phyloP scores from a whole-genome alignment of 352 stramenopile genomes.

The Phytophthora agathidicida region DNA sequence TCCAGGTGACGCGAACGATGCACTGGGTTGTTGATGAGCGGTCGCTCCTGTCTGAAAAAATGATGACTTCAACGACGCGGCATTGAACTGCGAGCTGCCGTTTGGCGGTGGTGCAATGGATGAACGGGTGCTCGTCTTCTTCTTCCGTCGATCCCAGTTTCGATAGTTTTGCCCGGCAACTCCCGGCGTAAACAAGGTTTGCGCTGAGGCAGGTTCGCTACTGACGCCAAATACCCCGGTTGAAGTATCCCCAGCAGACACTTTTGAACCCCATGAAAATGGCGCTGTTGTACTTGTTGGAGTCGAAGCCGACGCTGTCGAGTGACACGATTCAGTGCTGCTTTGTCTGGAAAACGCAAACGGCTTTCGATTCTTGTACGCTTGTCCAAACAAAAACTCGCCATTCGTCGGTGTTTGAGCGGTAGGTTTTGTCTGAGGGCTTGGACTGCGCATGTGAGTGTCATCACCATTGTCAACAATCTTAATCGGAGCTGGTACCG shows the following conservation, averaged over 20 bases:
- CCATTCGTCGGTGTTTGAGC: slow-evolving; percentile 1
- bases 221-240: not conserved
- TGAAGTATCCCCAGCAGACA: not conserved
- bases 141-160: slow-evolving; percentile 22
- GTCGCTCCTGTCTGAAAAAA: slow-evolving; percentile 10
- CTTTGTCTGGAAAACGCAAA: slow-evolving; percentile 15
- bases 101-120: slow-evolving; percentile 2
- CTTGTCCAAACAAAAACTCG: slow-evolving; percentile 34
- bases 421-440: not conserved
- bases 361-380: slow-evolving; percentile 37
- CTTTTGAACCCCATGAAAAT: slow-evolving; percentile 2
- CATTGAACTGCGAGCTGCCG: not conserved
- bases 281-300: not conserved
- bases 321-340: slow-evolving; percentile 8
- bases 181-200: slow-evolving; percentile 26
- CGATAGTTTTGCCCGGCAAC: slow-evolving; percentile 15
- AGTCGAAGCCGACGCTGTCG: not conserved
- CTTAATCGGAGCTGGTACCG: not conserved
- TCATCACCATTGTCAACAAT: slow-evolving; percentile 6
- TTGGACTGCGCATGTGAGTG: slow-evolving; percentile 21
- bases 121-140: slow-evolving; percentile 10
- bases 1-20: not conserved
- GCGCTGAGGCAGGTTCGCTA: slow-evolving; percentile 1
- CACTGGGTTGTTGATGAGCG: not conserved
- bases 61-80: not conserved